Conservation (phyloP, 805 yeast genomes). For the Ogataea zsoltii region DNA sequence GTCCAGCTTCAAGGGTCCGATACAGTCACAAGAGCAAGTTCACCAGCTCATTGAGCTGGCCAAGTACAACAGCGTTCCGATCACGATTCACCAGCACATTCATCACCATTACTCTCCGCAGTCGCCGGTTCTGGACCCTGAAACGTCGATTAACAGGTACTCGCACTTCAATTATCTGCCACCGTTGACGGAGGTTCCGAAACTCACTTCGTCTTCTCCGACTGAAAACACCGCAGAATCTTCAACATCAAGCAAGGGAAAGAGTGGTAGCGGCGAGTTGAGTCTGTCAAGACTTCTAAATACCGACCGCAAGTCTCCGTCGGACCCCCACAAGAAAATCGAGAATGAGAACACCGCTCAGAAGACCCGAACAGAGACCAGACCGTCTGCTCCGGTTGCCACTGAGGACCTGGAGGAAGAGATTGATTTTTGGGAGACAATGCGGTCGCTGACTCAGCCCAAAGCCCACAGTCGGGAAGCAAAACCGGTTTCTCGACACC, state of each 20-base stretch:
- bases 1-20: slow-evolving; percentile 46
- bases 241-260: slow-evolving; percentile 18
- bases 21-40: slow-evolving; percentile 54
- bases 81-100: slow-evolving; percentile 83
- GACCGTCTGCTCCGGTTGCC: neutral
- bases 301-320: slow-evolving; percentile 22
- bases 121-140: slow-evolving; percentile 44
- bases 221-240: slow-evolving; percentile 35
- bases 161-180: slow-evolving; percentile 78
- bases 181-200: slow-evolving; percentile 70
- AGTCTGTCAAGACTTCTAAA: slow-evolving; percentile 49
- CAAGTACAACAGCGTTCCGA: slow-evolving; percentile 51
- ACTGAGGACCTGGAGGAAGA: slow-evolving; percentile 61
- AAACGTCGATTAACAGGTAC: slow-evolving; percentile 54
- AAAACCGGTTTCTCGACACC: slow-evolving; percentile 54
- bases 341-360: no score
- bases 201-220: slow-evolving; percentile 59
- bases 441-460: slow-evolving; percentile 55
- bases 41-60: slow-evolving; percentile 62
- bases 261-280: slow-evolving; percentile 32
- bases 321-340: no score
- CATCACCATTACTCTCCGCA: slow-evolving; percentile 72
- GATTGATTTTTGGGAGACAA: slow-evolving; percentile 69
- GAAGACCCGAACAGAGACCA: no score
- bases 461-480: slow-evolving; percentile 26